A percentile compares a stretch with the other conserved stretches of the same genome.
phyloP scores from a whole-genome alignment of 331 rosid genomes.

The Phaseolus coccineus region DNA sequence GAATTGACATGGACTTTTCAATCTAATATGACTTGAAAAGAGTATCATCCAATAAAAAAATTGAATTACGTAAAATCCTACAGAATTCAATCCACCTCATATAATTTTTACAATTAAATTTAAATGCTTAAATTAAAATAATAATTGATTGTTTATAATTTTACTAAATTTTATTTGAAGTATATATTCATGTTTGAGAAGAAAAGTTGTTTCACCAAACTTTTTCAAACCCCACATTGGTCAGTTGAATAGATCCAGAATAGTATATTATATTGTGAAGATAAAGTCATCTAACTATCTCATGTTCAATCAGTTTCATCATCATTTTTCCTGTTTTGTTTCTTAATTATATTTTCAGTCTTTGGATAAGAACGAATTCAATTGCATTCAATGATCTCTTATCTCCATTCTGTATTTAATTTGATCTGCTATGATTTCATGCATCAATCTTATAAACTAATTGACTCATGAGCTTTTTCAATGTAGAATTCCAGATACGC shows the following conservation, averaged over 20 bases:
- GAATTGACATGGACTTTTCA: too few species aligned
- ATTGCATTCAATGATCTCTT: conserved; percentile 13
- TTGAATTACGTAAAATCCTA: too few species aligned
- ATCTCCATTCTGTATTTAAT: conserved; percentile 12
- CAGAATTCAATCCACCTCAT: too few species aligned
- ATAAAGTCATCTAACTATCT: neutral
- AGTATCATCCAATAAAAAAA: too few species aligned
- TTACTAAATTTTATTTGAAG: too few species aligned
- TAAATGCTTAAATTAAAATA: too few species aligned
- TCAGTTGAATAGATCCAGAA: neutral
- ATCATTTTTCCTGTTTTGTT: neutral
- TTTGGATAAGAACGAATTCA: conserved; percentile 30
- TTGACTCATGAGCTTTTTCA: neutral
- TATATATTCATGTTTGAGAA: too few species aligned
- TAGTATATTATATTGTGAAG: neutral
- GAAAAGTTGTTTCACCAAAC: neutral
- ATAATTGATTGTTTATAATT: too few species aligned
- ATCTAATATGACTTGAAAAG: too few species aligned
- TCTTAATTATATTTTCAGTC: neutral
- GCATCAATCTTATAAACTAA: too few species aligned
- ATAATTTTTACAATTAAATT: too few species aligned
- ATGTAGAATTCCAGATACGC: neutral
- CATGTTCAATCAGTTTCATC: conserved; percentile 26
- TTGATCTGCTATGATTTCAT: neutral
- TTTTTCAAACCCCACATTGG: neutral